Conservation (phyloP, 331 rosid genomes). For the Arachis monticola region DNA sequence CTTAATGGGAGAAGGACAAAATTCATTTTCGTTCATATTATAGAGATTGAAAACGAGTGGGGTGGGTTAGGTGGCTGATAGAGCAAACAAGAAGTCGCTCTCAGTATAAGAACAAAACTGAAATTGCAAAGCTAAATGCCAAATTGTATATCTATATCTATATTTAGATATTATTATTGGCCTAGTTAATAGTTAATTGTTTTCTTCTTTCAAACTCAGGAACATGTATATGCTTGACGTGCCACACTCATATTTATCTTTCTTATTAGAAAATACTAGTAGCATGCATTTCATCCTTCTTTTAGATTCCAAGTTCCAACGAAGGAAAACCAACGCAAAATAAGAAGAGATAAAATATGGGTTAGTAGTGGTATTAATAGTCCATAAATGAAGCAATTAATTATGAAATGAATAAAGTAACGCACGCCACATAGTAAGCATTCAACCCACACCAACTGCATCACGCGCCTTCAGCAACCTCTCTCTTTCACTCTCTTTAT, state of each 20-base stretch:
- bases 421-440: background rate
- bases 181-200: background rate
- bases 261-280: too few species aligned
- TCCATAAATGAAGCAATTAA: background rate
- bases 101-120: conserved; percentile 1
- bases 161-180: background rate
- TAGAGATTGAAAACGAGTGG: background rate
- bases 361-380: background rate
- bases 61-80: conserved; percentile 19
- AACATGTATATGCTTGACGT: background rate
- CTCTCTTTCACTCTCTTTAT: background rate
- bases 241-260: background rate
- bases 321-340: too few species aligned
- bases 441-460: background rate
- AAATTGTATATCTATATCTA: background rate
- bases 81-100: conserved; percentile 27
- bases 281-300: too few species aligned
- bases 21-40: background rate
- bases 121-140: background rate
- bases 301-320: too few species aligned
- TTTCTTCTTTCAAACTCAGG: background rate
- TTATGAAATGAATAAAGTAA: background rate
- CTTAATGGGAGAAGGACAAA: conserved; percentile 9
- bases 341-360: background rate
- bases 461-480: background rate